Evolutionary conservation across 306 rosid genomes (phyloP).

Genomic region (Lotus japonicus): DNA sequence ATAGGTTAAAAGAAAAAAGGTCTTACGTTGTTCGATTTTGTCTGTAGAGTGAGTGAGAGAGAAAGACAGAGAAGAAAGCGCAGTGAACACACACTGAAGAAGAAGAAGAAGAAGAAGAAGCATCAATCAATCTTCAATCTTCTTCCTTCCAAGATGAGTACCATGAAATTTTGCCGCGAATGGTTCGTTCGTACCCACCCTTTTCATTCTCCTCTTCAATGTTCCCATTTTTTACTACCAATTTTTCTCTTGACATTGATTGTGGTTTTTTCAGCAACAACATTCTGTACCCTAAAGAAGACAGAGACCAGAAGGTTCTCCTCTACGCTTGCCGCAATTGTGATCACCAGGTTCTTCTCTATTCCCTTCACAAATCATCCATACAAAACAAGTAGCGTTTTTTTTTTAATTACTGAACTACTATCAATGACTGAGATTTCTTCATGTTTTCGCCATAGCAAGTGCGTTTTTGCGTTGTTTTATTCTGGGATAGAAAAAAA

Average conservation of each 20-base stretch:
- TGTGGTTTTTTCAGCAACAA: conserved; percentile 56
- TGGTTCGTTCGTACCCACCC: conserved; percentile 36
- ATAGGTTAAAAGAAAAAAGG: too few species aligned
- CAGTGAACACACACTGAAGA: background rate
- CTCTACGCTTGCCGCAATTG: conserved; percentile 97
- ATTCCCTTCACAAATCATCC: background rate
- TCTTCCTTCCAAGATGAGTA: conserved; percentile 59
- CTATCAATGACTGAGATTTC: background rate
- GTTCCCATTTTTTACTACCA: too few species aligned
- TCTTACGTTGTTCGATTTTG: too few species aligned
- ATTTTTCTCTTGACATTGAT: background rate
- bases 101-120: background rate
- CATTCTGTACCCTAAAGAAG: conserved; percentile 94
- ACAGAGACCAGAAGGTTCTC: conserved; percentile 65
- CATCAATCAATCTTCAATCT: too few species aligned
- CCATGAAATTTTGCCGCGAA: conserved; percentile 99
- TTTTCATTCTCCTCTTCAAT: background rate
- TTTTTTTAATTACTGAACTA: background rate
- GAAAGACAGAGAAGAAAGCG: background rate
- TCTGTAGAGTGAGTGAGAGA: background rate
- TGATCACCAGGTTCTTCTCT: conserved; percentile 68
- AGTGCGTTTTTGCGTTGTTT: background rate
- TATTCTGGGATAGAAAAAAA: background rate
- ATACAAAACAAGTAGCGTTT: background rate
- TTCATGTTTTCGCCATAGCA: background rate